Evolutionary conservation across 148 eudicot species (phyloP), one percentile per base, ranked within the genome.

Genomic region (Cornus kousa): DNA sequence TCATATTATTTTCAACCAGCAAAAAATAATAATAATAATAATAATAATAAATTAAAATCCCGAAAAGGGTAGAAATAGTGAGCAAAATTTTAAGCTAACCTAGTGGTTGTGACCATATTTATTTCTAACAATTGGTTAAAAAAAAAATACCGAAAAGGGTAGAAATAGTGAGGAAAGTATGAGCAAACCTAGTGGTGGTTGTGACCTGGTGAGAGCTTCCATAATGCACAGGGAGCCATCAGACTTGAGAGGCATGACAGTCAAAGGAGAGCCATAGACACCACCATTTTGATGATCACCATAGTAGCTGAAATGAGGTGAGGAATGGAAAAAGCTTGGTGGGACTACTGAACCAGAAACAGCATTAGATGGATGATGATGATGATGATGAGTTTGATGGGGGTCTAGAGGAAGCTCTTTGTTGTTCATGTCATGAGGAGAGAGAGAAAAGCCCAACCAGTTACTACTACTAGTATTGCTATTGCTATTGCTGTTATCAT

Each of bases 231-330:
- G 89, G 43, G 98, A 92, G 8, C 98, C 98, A 84, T 94, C 98
- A 77, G 95, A 91, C 40, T 90, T 93, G 77, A 94, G 91, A 53
- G 98, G 98, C 98, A 94, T 94, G 6, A 90, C 88, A 77, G 94
- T 76, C 79, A 90, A 85, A 28, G 84, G 82, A 64, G 90, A 85
- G 77, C 59, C 81, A 33, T 85, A 76, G 7, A 28, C 28, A 28
- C 79, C 87, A 70, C 77, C 83, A 83, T 80, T 85, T 68, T 86
- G 87, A 67, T 72, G 79, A 19, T 81, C 87, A 88, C 79, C 85
- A 40, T 79, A 77, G 82, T 80, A 79, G 86, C 74, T 87, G 78
- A 76, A 86, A 72, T 80, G 79, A 80, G 84, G 16, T 50, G 59
- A 13, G 59, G 59, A 53, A 13, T 65, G 82, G 72, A 86, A 75